Base-by-base conservation (phyloP, 768 basidiomycete genomes). In the Mycena maculata region DNA sequence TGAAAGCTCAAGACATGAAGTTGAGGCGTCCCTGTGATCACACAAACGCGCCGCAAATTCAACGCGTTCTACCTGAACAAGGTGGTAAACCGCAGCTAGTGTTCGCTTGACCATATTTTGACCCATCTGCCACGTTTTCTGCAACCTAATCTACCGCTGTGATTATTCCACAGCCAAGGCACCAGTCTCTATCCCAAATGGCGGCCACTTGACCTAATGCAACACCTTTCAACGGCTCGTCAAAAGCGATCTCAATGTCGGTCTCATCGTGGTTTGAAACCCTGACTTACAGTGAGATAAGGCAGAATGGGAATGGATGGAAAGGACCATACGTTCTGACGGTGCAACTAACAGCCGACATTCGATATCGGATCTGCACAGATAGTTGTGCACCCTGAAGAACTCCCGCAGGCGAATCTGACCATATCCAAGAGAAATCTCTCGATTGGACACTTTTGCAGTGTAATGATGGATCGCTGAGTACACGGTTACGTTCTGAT, bases 101-200 rank as follows among this genome's bases (percentile, higher is more conserved):
- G n/a, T n/a, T n/a, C n/a, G n/a, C n/a, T n/a, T n/a, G n/a, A n/a
- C n/a, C n/a, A n/a, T n/a, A n/a, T n/a, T n/a, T n/a, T n/a, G n/a
- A n/a, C n/a, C n/a, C n/a, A n/a, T n/a, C n/a, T n/a, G n/a, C n/a
- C n/a, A n/a, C n/a, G n/a, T n/a, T n/a, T n/a, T n/a, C n/a, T n/a
- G n/a, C n/a, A n/a, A n/a, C 33, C 53, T 57, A 57, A 23, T 41
- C 36, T 39, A 36, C 30, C 7, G 54, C 22, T 16, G 60, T 53
- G 53, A 98, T 95, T 8, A 85, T 78, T 33, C 94, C 96, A 73
- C 91, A 92, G 3, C 96, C 96, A 31, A 97, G 81, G 77, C 94
- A 96, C 89, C 91, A 91, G 48, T 89, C 84, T 2, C 82, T 88
- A 61, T 88, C 84, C 77, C 90, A 98, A 2, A 97, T 69, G 0